Base-by-base conservation (phyloP, 176 grass and related monocot species). In the Carex littledalei region DNA sequence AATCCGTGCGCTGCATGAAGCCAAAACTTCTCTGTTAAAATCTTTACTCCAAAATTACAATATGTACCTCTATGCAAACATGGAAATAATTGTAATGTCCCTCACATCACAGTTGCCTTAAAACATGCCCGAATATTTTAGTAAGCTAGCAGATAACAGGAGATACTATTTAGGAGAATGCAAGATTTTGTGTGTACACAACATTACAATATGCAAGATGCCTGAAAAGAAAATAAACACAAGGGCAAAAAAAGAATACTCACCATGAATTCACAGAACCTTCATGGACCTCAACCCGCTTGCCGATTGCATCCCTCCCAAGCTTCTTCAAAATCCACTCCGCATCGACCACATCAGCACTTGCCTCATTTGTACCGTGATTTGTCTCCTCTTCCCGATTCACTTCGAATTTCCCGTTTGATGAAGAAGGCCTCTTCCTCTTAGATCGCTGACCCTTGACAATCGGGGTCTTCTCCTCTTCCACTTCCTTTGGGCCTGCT, bases 371-470 rank as follows among this genome's bases (percentile, higher is more conserved):
- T 37, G 73, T 89, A 83, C 56, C 84, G 81, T 92, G 92, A 87
- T 80, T 82, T 63, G 49, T 53, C 31, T 64, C 56, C 35, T 80
- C 85, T 39, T 80, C 90, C 64, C 85, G 85, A 91, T 84, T 91
- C 2, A 62, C 31, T 75, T 98, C 94, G 26, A 91, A 91, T 50
- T 77, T 86, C 1, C 45, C 49, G 4, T 50, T 31, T 26, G 73
- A 77, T 29, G 45, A 76, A 68, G 89, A 92, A 69, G 95, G 90
- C 20, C 92, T 92, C 88, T 99, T 99, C 74, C 96, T 95, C 87
- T 95, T 99, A 86, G 93, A 99, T 84, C 96, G 90, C 84, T 99
- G 96, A 18, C 96, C 96, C 86, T 99, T 99, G 82, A 94, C 88
- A 84, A 90, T 84, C 55, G 87, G 94, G 73, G 88, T 87, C 71